phyloP scores from a whole-genome alignment of 106 monocot species.

The Allium sativum region DNA sequence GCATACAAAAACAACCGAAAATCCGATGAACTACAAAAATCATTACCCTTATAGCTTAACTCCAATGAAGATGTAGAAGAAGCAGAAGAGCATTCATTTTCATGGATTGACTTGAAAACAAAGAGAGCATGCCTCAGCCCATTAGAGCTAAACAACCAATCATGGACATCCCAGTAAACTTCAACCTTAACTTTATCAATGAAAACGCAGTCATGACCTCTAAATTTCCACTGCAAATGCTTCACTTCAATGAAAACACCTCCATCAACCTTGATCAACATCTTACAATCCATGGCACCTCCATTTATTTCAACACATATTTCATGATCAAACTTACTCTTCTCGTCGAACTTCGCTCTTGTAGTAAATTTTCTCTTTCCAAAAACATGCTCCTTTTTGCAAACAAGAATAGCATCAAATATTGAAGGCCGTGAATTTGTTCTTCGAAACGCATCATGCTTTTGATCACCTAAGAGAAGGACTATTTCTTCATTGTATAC shows the following conservation, averaged over 20 bases:
- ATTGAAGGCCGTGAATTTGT: conserved; percentile 23
- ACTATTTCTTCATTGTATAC: conserved; percentile 40
- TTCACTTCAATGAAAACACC: conserved; percentile 28
- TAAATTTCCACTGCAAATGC: conserved; percentile 79
- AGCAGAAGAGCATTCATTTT: not conserved
- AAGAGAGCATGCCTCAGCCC: conserved; percentile 56
- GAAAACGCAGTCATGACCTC: conserved; percentile 48
- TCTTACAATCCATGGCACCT: conserved; percentile 19
- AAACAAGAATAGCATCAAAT: conserved; percentile 33
- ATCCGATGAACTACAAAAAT: conserved; percentile 3
- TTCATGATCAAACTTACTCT: conserved; percentile 22
- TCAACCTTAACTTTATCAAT: conserved; percentile 30
- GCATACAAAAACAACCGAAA: conserved; percentile 61
- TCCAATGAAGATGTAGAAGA: conserved; percentile 1
- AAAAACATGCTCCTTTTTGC: conserved; percentile 57
- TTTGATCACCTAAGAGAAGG: conserved; percentile 44
- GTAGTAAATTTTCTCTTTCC: conserved; percentile 57
- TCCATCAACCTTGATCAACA: conserved; percentile 56
- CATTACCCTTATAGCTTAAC: not conserved
- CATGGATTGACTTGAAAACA: conserved; percentile 41
- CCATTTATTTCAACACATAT: conserved; percentile 35
- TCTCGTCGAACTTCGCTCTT: conserved; percentile 37
- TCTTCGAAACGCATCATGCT: conserved; percentile 37
- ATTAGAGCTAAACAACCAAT: conserved; percentile 49
- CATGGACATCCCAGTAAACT: conserved; percentile 76